Evolutionary conservation across 2,329 filamentous ascomycete species (phyloP).

Genomic region (Pseudopithomyces chartarum): DNA sequence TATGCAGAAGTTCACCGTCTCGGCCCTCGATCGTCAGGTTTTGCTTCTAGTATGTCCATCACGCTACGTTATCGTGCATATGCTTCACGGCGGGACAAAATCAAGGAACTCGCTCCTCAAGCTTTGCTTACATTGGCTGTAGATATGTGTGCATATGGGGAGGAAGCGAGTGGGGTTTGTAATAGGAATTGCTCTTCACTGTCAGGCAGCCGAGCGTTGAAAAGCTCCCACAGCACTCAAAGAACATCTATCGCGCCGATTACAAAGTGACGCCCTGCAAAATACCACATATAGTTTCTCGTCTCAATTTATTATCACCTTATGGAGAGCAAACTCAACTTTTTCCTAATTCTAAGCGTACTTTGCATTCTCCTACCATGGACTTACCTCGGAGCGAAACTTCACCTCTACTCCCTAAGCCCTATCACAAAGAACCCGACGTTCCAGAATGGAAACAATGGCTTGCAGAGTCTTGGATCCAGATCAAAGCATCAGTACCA

Average conservation of each 20-base stretch:
- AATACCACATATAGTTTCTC: not conserved
- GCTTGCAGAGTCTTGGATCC: conserved; percentile 51
- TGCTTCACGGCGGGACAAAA: not conserved
- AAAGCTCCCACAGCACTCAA: not conserved
- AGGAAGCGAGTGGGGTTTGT: not conserved
- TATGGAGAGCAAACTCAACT: not conserved
- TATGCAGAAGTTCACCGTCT: not conserved
- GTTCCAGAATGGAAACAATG: conserved; percentile 3
- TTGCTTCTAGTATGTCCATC: not conserved
- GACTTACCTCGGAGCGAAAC: conserved; percentile 5
- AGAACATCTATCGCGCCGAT: not conserved
- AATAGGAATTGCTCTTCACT: not conserved
- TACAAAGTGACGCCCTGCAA: not conserved
- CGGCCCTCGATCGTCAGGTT: not conserved
- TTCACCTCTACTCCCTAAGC: conserved; percentile 3
- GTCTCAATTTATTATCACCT: not conserved
- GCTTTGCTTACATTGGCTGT: not conserved
- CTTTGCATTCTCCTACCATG: not conserved
- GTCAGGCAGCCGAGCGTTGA: not conserved
- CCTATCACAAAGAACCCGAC: not conserved
- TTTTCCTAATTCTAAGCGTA: not conserved
- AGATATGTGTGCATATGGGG: conserved; percentile 1
- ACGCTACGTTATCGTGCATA: conserved; percentile 6
- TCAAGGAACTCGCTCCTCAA: not conserved
- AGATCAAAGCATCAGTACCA: conserved; percentile 72